These are phyloP conservation scores for Amyloporia xantha DNA, from an alignment of 768 basidiomycete species.

Conservation along the genomic window DNA sequence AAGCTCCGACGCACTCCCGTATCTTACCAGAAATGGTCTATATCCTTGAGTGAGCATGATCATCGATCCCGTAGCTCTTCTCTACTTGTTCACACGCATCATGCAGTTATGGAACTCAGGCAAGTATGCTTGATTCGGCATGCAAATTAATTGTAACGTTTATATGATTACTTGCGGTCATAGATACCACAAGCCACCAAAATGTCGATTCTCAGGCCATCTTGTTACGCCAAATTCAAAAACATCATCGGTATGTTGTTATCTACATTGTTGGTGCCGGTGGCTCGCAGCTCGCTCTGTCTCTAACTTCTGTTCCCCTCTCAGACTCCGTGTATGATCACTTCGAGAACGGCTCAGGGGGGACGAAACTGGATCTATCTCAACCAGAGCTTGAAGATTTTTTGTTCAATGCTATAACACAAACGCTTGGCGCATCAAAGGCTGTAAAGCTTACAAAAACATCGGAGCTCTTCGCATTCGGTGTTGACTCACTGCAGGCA, in stretches of 20 bases:
- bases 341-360: conserved; percentile 35
- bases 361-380: conserved; percentile 22
- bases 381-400: conserved; percentile 29
- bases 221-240: conserved; percentile 46
- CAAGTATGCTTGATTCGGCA: neutral
- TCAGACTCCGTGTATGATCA: conserved; percentile 29
- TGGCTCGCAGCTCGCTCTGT: neutral
- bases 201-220: conserved; percentile 41
- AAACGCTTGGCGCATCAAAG: conserved; percentile 29
- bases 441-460: conserved; percentile 22
- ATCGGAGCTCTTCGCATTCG: conserved; percentile 40
- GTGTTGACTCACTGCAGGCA: conserved; percentile 49
- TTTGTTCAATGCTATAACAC: conserved; percentile 28
- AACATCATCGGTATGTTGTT: conserved; percentile 34
- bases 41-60: conserved; percentile 33
- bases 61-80: neutral
- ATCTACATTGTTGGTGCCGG: neutral
- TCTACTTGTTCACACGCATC: neutral
- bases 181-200: conserved; percentile 47
- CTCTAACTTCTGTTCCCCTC: neutral
- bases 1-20: conserved; percentile 47
- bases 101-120: conserved; percentile 27
- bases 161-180: no score
- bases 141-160: neutral
- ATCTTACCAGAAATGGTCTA: conserved; percentile 44